These are phyloP conservation scores for Phytophthora pluvialis DNA, from an alignment of 352 stramenopile genomes.

Conservation along the genomic window DNA sequence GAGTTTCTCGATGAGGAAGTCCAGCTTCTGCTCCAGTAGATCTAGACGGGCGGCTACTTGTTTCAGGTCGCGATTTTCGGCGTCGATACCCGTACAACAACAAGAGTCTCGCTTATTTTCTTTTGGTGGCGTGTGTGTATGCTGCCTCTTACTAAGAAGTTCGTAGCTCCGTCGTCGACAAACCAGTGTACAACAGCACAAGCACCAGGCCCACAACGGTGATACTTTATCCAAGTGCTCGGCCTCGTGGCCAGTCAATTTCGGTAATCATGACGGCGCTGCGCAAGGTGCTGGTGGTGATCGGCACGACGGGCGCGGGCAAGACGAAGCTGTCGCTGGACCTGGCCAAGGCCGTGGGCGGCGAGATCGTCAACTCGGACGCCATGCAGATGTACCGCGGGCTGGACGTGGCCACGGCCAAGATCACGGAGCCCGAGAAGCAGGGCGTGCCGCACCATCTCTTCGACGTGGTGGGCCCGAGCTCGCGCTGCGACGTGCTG, in stretches of 20 bases:
- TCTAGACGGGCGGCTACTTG: too few relatives aligned
- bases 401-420: slow-evolving; percentile 90
- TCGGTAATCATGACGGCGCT: slow-evolving; percentile 35
- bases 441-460: slow-evolving; percentile 91
- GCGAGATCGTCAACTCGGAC: slow-evolving; percentile 93
- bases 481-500: slow-evolving; percentile 75
- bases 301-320: slow-evolving; percentile 91
- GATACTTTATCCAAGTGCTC: slow-evolving; percentile 10
- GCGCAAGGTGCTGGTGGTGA: slow-evolving; percentile 88
- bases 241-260: slow-evolving; percentile 10
- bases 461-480: slow-evolving; percentile 86
- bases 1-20: too few relatives aligned
- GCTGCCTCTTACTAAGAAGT: too few relatives aligned
- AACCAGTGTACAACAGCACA: too few relatives aligned
- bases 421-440: slow-evolving; percentile 86
- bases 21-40: too few relatives aligned
- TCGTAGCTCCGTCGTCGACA: too few relatives aligned
- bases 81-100: too few relatives aligned
- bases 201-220: too few relatives aligned
- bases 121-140: too few relatives aligned
- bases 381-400: slow-evolving; percentile 93
- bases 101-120: too few relatives aligned
- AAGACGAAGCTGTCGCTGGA: slow-evolving; percentile 94
- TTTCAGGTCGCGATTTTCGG: too few relatives aligned
- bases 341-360: slow-evolving; percentile 87